These are phyloP conservation scores for Excoecaria agallocha DNA, from an alignment of 345 rosid species.

Conservation along the genomic window DNA sequence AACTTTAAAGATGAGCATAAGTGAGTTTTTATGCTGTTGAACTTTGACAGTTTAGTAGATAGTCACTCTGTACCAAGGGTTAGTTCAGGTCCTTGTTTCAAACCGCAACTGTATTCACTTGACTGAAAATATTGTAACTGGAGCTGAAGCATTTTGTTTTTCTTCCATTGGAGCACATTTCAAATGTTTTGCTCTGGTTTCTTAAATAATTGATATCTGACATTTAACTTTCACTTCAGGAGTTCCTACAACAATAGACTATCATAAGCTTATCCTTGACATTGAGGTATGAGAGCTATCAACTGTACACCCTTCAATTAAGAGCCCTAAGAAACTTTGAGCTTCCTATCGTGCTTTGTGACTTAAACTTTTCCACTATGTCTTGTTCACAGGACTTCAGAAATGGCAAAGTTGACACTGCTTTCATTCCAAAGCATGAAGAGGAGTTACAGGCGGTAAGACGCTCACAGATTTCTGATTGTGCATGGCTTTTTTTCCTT, in stretches of 20 bases:
- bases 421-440: constrained; percentile 94
- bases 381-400: constrained; percentile 69
- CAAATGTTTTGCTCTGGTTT: neutral
- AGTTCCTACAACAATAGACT: constrained; percentile 91
- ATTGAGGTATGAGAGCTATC: constrained; percentile 58
- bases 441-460: constrained; percentile 77
- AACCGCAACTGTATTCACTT: neutral
- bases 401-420: constrained; percentile 96
- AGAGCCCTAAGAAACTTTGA: constrained; percentile 1
- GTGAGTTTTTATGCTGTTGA: neutral
- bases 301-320: constrained; percentile 6
- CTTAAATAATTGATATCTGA: neutral
- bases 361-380: constrained; percentile 6
- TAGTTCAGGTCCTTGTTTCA: neutral
- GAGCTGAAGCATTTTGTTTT: neutral
- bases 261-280: constrained; percentile 96
- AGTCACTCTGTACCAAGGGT: neutral
- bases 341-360: neutral
- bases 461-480: constrained; percentile 17
- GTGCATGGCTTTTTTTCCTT: neutral
- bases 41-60: neutral
- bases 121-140: neutral
- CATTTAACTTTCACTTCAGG: constrained; percentile 44
- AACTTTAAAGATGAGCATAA: no score
- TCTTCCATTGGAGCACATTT: neutral